Percentiles rank a stretch among this genome's conserved stretches.
phyloP scores from a whole-genome alignment of 345 rosid species.

The Populus davidiana region DNA sequence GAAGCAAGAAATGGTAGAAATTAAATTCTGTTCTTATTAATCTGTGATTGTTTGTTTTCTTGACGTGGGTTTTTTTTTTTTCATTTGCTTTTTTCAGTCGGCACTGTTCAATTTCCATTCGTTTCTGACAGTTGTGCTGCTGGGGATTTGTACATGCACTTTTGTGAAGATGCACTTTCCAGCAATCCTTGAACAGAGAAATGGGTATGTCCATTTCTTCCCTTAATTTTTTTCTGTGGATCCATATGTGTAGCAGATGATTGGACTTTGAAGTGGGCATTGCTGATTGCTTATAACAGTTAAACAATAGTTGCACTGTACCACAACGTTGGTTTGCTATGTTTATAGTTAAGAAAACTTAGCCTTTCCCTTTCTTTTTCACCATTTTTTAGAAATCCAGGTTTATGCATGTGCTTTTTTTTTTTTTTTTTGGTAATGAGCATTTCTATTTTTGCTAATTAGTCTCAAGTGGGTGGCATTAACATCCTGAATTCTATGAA shows the following conservation, averaged over 20 bases:
- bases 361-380: not conserved
- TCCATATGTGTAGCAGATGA: not conserved
- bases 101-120: constrained; percentile 96
- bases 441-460: not conserved
- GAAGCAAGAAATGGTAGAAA: constrained; percentile 22
- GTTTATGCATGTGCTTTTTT: not conserved
- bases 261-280: not conserved
- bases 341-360: not conserved
- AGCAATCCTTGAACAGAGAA: constrained; percentile 84
- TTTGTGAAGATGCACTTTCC: constrained; percentile 96
- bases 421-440: not conserved
- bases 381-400: not conserved
- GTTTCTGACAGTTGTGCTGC: constrained; percentile 75
- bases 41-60: not conserved
- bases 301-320: not conserved
- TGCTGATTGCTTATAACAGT: not conserved
- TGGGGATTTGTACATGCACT: constrained; percentile 89
- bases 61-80: not conserved
- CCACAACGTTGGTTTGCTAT: not conserved
- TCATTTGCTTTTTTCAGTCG: constrained; percentile 46
- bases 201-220: constrained; percentile 47
- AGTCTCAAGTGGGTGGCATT: not conserved
- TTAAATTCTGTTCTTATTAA: not conserved
- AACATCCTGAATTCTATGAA: not conserved
- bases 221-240: not conserved